Percentiles rank a stretch among this genome's conserved stretches.
phyloP scores from a whole-genome alignment of 148 eudicot species.

The Nepenthes gracilis region DNA sequence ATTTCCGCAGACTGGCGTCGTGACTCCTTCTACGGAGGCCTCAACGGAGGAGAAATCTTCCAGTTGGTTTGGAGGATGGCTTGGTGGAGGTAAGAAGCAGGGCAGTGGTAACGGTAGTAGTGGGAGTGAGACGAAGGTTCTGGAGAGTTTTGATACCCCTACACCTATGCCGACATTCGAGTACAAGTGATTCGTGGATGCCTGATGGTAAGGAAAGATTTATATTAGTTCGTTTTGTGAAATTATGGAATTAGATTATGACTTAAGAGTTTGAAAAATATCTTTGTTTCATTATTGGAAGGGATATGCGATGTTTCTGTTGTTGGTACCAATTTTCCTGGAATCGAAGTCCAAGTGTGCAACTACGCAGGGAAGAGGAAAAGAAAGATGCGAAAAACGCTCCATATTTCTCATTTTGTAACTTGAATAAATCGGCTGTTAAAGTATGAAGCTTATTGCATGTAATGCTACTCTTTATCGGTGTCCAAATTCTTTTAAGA shows the following conservation, averaged over 20 bases:
- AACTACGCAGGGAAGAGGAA: too few species aligned
- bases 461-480: too few species aligned
- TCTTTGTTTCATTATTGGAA: too few species aligned
- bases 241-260: not conserved
- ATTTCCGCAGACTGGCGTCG: not conserved
- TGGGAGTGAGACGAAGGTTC: constrained; percentile 38
- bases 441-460: too few species aligned
- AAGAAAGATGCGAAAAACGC: too few species aligned
- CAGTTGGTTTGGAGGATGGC: constrained; percentile 54
- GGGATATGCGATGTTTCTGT: too few species aligned
- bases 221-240: not conserved
- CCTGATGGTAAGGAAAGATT: not conserved
- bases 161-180: constrained; percentile 63
- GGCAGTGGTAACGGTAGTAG: constrained; percentile 11
- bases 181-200: constrained; percentile 32
- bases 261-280: not conserved
- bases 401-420: too few species aligned
- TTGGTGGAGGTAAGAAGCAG: constrained; percentile 36
- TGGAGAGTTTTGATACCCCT: constrained; percentile 80
- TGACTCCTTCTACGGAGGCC: not conserved
- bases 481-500: too few species aligned
- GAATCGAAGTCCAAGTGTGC: too few species aligned
- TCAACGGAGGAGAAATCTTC: constrained; percentile 4
- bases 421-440: too few species aligned
- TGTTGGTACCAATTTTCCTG: too few species aligned